Base-by-base conservation (phyloP, 2,329 filamentous ascomycete genomes). In the Lasiodiplodia hormozganensis region DNA sequence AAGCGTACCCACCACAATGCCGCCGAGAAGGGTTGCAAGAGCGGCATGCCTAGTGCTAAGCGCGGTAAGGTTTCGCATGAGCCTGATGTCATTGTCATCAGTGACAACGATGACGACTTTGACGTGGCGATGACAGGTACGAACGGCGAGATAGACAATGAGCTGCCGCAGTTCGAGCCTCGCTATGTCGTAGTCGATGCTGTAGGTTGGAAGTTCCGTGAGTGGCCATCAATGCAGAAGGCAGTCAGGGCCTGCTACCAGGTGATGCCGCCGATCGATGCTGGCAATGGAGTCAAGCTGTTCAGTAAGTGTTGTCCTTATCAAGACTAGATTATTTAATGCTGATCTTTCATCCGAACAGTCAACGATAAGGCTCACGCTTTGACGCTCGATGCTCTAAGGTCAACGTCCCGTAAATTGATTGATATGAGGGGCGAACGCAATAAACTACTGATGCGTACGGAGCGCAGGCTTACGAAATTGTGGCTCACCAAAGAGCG, bases 201-300 rank as follows among this genome's bases (percentile, higher is more conserved):
- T 16, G 28, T 40, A 6, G 57, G 51, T 5, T 69, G 68, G 68
- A 11, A 25, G 10, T 69, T 69, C 28, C 53, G 51, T 6, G 57
- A 62, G 52, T 47, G 56, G 6, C 28, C 43, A 7, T 38, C 47
- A 14, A 18, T 21, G 31, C 5, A 16, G 16, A 10, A 69, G 31
- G 68, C 68, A 8, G 43, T 34, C 56, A n/a, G 8, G 10, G 11
- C 7, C 51, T 54, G 62, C 21, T 18, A 10, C 10, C 51, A 58
- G 43, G 47, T 36, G 5, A 53, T 64, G 60, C 60, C 69, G n/a
- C 64, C 52, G 0, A 69, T 71, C n/a, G 51, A 70, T 28, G 69
- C 68, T 28, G 70, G 70, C 6, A 71, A 69, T 23, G 69, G 68
- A 11, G 69, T 70, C 3, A 43, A 23, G 28, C 43, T 71, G 36